Evolutionary conservation across 371 early-diverging fungal species (phyloP), one percentile per base, ranked within the genome.

Genomic region (Lichtheimia corymbifera): DNA sequence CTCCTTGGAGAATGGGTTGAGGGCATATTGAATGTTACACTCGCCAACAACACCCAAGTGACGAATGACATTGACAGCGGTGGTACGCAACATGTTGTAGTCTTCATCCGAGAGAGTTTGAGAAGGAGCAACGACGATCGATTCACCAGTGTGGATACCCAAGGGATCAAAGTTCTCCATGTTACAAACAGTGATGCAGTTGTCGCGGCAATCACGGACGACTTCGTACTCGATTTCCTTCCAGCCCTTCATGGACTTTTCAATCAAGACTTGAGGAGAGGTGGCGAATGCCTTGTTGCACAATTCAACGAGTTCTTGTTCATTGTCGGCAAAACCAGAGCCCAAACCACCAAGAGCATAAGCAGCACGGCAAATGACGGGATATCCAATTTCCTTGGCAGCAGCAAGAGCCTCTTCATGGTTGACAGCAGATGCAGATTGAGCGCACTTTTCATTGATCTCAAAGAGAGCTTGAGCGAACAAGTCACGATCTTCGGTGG

Each of bases 81-180:
- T 90, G 4, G 92, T 88, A 63, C 97, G 92, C 51, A 96, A 87
- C 96, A 95, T 93, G 61, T 92, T 88, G 71, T 95, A 97, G 45
- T 97, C 96, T 62, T 92, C 92, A 72, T 97, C 97, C 53, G 85
- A 87, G 53, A 96, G 77, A 17, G 97, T 97, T 80, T 96, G 96
- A 55, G 90, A 89, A 20, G 97, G 97, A 17, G 96, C 96, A 45
- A 97, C 94, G 17, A 97, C 97, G 58, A 97, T 97, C 20, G 94
- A 93, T 77, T 97, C 97, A 62, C 97, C 97, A 5, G 97, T 97
- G 77, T 97, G 97, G 59, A 92, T 93, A 50, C 95, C 93, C 11
- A 93, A 87, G 20, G 97, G 97, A 71, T 97, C 97, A 84, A 97
- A 96, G 90, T 97, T 97, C 74, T 97, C 96, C 96, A 96, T 97